Percentiles rank a stretch among this genome's conserved stretches.
phyloP scores from a whole-genome alignment of 805 yeast genomes.

The Suhomyces kilbournensis region DNA sequence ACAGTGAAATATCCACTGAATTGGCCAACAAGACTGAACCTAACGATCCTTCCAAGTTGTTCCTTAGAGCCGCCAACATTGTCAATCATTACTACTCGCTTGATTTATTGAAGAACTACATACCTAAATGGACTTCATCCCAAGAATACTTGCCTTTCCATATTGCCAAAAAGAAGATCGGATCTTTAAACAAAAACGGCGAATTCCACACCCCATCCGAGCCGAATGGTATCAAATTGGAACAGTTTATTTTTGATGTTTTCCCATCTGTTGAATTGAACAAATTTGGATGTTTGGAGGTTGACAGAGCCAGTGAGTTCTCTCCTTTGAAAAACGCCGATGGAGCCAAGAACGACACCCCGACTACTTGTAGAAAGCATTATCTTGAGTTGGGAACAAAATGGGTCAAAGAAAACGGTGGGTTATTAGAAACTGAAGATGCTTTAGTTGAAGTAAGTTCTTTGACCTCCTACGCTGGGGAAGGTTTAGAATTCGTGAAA shows the following conservation, averaged over 20 bases:
- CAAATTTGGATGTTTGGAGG: conserved; percentile 90
- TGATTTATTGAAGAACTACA: conserved; percentile 55
- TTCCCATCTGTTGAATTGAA: conserved; percentile 71
- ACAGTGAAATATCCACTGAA: conserved; percentile 80
- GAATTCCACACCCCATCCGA: conserved; percentile 56
- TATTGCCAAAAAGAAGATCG: conserved; percentile 87
- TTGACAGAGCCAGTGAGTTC: conserved; percentile 78
- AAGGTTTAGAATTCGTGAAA: conserved; percentile 56
- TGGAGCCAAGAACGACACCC: conserved; percentile 79
- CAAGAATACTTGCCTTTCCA: conserved; percentile 82
- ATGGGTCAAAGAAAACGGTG: conserved; percentile 79
- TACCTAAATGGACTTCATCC: conserved; percentile 69
- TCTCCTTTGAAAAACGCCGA: conserved; percentile 92
- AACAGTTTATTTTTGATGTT: conserved; percentile 95
- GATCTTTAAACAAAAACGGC: conserved; percentile 50
- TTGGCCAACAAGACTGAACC: conserved; percentile 66
- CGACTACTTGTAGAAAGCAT: conserved; percentile 72
- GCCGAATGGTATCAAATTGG: conserved; percentile 91
- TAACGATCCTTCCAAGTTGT: conserved; percentile 49
- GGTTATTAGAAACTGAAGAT: conserved; percentile 42
- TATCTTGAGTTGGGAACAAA: conserved; percentile 63
- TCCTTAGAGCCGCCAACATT: conserved; percentile 90
- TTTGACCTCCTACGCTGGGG: conserved; percentile 70
- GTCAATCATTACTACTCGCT: conserved; percentile 95
- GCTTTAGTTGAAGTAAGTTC: conserved; percentile 75